Evolutionary conservation across 352 stramenopile species (phyloP).

Genomic region (Thalassiosira hispida): DNA sequence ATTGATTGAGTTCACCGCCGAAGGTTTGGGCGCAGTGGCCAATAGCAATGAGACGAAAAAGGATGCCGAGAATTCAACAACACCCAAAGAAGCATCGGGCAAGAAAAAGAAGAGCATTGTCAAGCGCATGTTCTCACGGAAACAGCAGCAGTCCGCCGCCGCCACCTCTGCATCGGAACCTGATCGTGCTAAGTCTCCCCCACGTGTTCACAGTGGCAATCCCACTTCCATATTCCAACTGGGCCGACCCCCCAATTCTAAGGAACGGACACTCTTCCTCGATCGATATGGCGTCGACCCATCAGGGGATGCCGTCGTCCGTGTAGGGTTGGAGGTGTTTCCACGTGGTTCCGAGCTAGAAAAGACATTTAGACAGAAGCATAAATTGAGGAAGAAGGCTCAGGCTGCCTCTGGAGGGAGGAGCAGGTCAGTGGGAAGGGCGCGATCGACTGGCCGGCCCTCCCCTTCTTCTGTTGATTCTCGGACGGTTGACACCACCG

Average conservation of each 20-base stretch:
- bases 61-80: background rate
- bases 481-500: background rate
- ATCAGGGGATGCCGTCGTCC: conserved; percentile 36
- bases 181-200: background rate
- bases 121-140: conserved; percentile 41
- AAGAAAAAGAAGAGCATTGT: conserved; percentile 51
- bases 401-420: background rate
- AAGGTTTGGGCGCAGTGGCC: background rate
- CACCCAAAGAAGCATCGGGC: background rate
- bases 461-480: background rate
- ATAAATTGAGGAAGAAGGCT: conserved; percentile 20
- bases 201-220: conserved; percentile 4
- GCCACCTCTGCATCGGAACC: background rate
- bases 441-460: background rate
- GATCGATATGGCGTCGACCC: conserved; percentile 41
- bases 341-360: conserved; percentile 43
- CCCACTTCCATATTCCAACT: conserved; percentile 41
- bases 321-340: conserved; percentile 49
- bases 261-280: conserved; percentile 34
- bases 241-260: conserved; percentile 31
- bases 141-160: conserved; percentile 1
- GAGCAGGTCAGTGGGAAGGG: background rate
- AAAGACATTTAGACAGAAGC: conserved; percentile 37
- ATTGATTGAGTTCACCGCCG: conserved; percentile 37
- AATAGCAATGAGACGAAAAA: conserved; percentile 1